Evolutionary conservation across 257 asterid genomes (phyloP).

Genomic region (Agastache rugosa): DNA sequence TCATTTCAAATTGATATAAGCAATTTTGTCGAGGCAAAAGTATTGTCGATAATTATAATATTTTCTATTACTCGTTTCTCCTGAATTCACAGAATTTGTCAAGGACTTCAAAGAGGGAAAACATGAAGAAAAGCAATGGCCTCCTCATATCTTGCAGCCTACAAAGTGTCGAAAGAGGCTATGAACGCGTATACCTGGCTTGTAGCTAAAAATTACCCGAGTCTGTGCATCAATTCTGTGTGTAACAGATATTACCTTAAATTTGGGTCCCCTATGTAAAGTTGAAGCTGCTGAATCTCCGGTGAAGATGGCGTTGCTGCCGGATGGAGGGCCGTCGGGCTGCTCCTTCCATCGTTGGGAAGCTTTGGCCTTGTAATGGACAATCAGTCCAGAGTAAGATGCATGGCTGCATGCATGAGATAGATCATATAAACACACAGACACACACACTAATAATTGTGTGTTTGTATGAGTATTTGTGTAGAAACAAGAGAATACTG

Average conservation of each 20-base stretch:
- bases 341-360: slow-evolving; percentile 26
- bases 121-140: background rate
- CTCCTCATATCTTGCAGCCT: slow-evolving; percentile 15
- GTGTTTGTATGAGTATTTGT: too few relatives aligned
- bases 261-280: background rate
- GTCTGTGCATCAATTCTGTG: background rate
- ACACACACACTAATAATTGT: too few relatives aligned
- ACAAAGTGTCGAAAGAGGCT: slow-evolving; percentile 17
- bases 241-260: background rate
- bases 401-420: too few relatives aligned
- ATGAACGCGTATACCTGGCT: background rate
- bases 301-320: slow-evolving; percentile 44
- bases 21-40: too few relatives aligned
- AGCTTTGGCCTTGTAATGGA: slow-evolving; percentile 30
- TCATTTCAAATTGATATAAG: too few relatives aligned
- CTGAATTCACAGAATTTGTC: too few relatives aligned
- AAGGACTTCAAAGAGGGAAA: background rate
- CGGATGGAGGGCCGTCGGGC: slow-evolving; percentile 56
- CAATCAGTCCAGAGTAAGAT: too few relatives aligned
- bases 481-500: too few relatives aligned
- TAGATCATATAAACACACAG: too few relatives aligned
- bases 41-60: too few relatives aligned
- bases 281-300: slow-evolving; percentile 1
- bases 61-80: too few relatives aligned
- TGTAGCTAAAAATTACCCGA: background rate